These are phyloP conservation scores for Camelina laxa DNA, from an alignment of 345 rosid species.

Conservation along the genomic window DNA sequence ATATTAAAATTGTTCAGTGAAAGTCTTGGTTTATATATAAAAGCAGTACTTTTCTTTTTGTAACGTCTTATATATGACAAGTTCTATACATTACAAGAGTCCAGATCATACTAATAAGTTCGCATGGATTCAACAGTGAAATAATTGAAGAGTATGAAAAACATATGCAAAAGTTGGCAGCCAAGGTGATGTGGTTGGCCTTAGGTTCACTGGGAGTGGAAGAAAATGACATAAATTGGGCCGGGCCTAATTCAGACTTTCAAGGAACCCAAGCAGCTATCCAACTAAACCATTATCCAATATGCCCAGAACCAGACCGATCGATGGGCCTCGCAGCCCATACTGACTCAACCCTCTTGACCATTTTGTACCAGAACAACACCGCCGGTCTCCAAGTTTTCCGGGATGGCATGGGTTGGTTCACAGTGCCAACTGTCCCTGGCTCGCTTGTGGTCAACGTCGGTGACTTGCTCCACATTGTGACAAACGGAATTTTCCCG, in stretches of 20 bases:
- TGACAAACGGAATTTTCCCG: conserved; percentile 76
- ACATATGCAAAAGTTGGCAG: conserved; percentile 73
- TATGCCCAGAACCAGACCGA: conserved; percentile 84
- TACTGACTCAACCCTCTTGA: conserved; percentile 84
- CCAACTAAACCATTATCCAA: conserved; percentile 81
- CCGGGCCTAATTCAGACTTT: conserved; percentile 54
- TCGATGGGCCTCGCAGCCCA: conserved; percentile 97
- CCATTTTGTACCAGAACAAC: conserved; percentile 74
- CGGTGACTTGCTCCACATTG: conserved; percentile 85
- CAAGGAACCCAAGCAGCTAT: conserved; percentile 53
- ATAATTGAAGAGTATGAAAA: conserved; percentile 59
- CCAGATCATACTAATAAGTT: neutral
- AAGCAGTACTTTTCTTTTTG: too few relatives aligned
- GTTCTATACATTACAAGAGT: neutral
- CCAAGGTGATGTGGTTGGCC: conserved; percentile 67
- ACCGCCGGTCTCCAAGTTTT: conserved; percentile 74
- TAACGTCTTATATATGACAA: neutral
- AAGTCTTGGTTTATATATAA: neutral
- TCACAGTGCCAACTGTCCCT: conserved; percentile 62
- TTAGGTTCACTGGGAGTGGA: conserved; percentile 71
- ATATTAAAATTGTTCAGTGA: neutral
- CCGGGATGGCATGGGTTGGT: conserved; percentile 72
- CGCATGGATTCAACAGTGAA: conserved; percentile 48
- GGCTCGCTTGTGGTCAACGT: conserved; percentile 73
- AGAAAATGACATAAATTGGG: conserved; percentile 65